Base-by-base conservation (phyloP, 345 rosid genomes). In the Gossypium sturtianum region DNA sequence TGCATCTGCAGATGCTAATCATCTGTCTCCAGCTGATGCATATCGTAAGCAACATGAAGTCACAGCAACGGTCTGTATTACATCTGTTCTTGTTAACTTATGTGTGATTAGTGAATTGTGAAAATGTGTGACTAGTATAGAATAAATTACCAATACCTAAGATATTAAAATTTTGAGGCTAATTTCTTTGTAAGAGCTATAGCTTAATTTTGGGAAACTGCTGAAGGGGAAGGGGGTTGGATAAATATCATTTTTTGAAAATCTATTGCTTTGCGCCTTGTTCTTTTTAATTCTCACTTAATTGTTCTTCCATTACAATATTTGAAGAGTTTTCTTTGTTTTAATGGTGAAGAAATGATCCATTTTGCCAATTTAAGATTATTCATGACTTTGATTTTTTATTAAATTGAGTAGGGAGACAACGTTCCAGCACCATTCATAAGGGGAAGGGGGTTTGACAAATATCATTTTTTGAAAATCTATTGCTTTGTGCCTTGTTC, bases 41-140 rank as follows among this genome's bases (percentile, higher is more conserved):
- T 94, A 92, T 80, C 69, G 93, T 59, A 89, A 85, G 75, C 92
- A 89, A 71, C 98, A 94, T 78, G 98, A 94, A 92, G 91, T 94
- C 78, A 81, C 95, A 64, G 88, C 92, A 71, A 91, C 85, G 83
- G 98, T 94, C 44, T 69, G 91, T 87, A 17, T 43, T 63, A 60
- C 56, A 62, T 34, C 74, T 77, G 69, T 44, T 54, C 41, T 73
- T 27, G 61, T 57, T 65, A 44, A 41, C 25, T 72, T 15, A 25
- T 20, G 2, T 3, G 20, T 58, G 47, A 15, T 72, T n/a, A 6
- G 20, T 57, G 22, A 41, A 58, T 22, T 58, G 56, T 15, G 38
- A 16, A 23, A 41, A 58, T 58, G 12, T 51, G n/a, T 60, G 67
- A 47, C 23, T 15, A n/a, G 56, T 45, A 25, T 15, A 59, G 43